Evolutionary conservation across 2,329 filamentous ascomycete genomes (phyloP).

Genomic region (Penicillium nordicum): DNA sequence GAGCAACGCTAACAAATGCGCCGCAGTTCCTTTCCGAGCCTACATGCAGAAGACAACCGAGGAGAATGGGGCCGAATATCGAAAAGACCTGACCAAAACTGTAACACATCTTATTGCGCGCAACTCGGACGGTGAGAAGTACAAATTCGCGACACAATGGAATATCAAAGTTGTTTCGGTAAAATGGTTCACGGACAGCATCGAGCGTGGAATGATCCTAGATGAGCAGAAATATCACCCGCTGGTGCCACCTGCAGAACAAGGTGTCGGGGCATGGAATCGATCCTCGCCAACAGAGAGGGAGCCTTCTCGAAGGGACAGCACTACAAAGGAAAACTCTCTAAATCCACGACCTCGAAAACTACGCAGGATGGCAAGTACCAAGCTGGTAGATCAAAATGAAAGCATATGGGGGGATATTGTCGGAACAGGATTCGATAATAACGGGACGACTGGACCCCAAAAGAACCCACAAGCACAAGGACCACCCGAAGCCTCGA

Average conservation of each 20-base stretch:
- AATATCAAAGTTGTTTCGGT: slow-evolving; percentile 72
- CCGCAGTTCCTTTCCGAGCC: slow-evolving; percentile 61
- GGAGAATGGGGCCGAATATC: slow-evolving; percentile 75
- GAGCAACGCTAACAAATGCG: slow-evolving; percentile 5
- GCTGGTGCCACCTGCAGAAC: slow-evolving; percentile 62
- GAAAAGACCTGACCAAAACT: slow-evolving; percentile 77
- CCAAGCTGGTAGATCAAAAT: slow-evolving; percentile 74
- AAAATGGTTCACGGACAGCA: slow-evolving; percentile 81
- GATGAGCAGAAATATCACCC: slow-evolving; percentile 85
- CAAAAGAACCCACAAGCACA: slow-evolving; percentile 23
- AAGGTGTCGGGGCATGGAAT: slow-evolving; percentile 75
- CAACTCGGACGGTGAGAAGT: slow-evolving; percentile 81
- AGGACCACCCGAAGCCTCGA: slow-evolving; percentile 13
- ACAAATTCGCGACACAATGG: slow-evolving; percentile 82
- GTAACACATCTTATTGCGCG: slow-evolving; percentile 86
- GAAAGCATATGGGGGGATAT: slow-evolving; percentile 91
- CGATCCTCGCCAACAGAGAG: slow-evolving; percentile 39
- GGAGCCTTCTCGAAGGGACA: slow-evolving; percentile 16
- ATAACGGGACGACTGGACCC: slow-evolving; percentile 24
- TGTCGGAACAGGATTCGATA: slow-evolving; percentile 50
- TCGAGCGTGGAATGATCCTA: slow-evolving; percentile 83
- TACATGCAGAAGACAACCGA: slow-evolving; percentile 66
- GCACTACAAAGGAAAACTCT: slow-evolving; percentile 41
- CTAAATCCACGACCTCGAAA: slow-evolving; percentile 68
- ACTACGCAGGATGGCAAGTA: slow-evolving; percentile 80